Base-by-base conservation (phyloP, 805 yeast genomes). In the Cyberlindnera meyerae region DNA sequence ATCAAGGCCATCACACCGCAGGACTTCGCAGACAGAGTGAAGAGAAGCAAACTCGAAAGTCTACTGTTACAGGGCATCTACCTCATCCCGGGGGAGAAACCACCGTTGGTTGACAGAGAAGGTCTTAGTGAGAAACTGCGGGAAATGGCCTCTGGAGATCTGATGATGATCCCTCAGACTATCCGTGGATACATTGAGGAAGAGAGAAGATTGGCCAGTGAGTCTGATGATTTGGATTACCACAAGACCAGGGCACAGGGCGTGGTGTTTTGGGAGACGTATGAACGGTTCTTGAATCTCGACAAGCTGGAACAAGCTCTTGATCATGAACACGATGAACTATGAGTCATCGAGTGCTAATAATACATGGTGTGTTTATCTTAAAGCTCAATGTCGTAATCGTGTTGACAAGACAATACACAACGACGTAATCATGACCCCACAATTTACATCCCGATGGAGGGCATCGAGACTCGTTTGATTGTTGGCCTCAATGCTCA, bases 221-320 rank as follows among this genome's bases (percentile, higher is more conserved):
- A 25, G 13, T 36, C 40, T 5, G 18, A 14, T 2, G 43, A 40
- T 17, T 18, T n/a, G 8, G 9, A 11, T 17, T 32, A 18, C 26
- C 43, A 40, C 16, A 16, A 13, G 25, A 21, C 13, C 11, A 40
- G 28, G 22, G 43, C 43, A 3, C 37, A 36, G 16, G 26, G 28
- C 12, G 27, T 30, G 16, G 14, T 40, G 27, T 40, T 40, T 30
- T 40, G 43, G 43, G 35, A 35, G 29, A 33, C 33, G 4, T 40
- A 40, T 15, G 22, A 27, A 13, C 29, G 25, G 29, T 40, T 17
- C 30, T 16, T 40, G 20, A 30, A 30, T 4, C 26, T 40, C 24
- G 43, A 40, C 26, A 20, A 39, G 3, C 27, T 40, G 21, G 43
- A 35, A 17, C 37, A 40, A 35, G 37, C 30, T 2, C 21, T 40